Percentiles rank a stretch among this genome's conserved stretches.
Conservation (phyloP, 257 asterid species). For the Echium plantagineum region DNA sequence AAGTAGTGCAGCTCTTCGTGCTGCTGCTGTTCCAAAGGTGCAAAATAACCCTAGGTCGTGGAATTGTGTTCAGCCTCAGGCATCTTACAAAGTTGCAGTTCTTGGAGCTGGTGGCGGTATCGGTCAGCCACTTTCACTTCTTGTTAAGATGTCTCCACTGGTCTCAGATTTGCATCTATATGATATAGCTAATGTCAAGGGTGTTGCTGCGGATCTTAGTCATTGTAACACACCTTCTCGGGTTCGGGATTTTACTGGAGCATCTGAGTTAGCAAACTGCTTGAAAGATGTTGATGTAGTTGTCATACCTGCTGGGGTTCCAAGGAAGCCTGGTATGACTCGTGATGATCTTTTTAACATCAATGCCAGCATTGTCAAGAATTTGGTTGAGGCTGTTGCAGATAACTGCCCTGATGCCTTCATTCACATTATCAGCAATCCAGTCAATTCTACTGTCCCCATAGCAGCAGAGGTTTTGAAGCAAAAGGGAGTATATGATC, state of each 20-base stretch:
- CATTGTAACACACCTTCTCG: conserved; percentile 83
- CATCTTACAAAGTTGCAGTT: conserved; percentile 70
- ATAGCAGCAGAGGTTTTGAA: conserved; percentile 89
- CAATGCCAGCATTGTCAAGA: conserved; percentile 81
- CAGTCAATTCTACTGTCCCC: conserved; percentile 89
- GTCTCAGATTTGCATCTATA: conserved; percentile 63
- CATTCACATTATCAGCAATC: conserved; percentile 85
- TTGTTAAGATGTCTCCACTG: conserved; percentile 78
- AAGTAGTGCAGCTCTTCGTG: conserved; percentile 26
- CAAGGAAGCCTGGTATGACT: conserved; percentile 94
- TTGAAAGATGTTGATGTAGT: conserved; percentile 63
- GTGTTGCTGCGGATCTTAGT: conserved; percentile 80
- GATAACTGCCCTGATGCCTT: conserved; percentile 81
- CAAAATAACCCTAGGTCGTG: conserved; percentile 23
- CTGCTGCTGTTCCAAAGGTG: conserved; percentile 19
- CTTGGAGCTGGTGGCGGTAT: conserved; percentile 84
- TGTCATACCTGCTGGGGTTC: conserved; percentile 97
- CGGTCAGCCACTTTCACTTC: conserved; percentile 74
- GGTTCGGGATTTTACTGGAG: conserved; percentile 61
- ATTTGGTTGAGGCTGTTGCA: conserved; percentile 70
- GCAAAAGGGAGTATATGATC: conserved; percentile 70
- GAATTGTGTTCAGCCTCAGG: conserved; percentile 47
- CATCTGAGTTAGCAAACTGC: conserved; percentile 45
- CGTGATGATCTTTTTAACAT: conserved; percentile 90
- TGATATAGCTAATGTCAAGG: conserved; percentile 74